Base-by-base conservation (phyloP, 257 asterid genomes). In the Leptodermis oblonga region DNA sequence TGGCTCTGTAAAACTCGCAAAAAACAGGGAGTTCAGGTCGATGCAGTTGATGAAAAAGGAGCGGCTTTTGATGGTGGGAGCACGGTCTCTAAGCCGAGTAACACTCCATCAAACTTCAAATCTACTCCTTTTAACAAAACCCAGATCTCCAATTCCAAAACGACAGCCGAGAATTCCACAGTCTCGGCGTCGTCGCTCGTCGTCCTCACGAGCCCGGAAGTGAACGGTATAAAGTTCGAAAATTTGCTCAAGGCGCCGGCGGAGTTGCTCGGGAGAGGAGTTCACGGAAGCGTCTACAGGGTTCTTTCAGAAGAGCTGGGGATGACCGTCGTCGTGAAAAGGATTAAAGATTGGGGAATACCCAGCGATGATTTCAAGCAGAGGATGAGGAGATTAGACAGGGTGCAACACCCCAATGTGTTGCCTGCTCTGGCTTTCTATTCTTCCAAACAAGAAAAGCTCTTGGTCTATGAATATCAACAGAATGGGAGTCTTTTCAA, bases 171-270 rank as follows among this genome's bases (percentile, higher is more conserved):
- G 20, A 84, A 78, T 62, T 25, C 70, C 1, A 14, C 62, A 2
- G 79, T 72, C 54, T 84, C 96, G 20, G 51, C 86, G 0, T 84
- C 86, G 0, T 84, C 96, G 0, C 36, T 88, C 51, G 58, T 77
- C 12, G 85, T 80, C 68, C 81, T 87, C 0, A 61, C 87, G 4
- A 83, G 86, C 74, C 89, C 84, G 8, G 90, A 79, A 34, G 81
- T 41, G 68, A 85, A 77, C 20, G 89, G 86, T 36, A 51, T 88
- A 65, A 84, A 67, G 66, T 91, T 91, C 26, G 97, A 91, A 65
- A 82, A 87, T 65, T 68, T 88, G 85, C 88, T 91, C 13, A 81
- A 80, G 81, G 89, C 97, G 14, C 97, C 96, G 0, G 97, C 96
- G 0, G 97, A 88, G 87, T 72, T 91, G 46, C 74, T 91, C 0